Base-by-base conservation (phyloP, 352 stramenopile genomes). In the Globisporangium cylindrosporum region DNA sequence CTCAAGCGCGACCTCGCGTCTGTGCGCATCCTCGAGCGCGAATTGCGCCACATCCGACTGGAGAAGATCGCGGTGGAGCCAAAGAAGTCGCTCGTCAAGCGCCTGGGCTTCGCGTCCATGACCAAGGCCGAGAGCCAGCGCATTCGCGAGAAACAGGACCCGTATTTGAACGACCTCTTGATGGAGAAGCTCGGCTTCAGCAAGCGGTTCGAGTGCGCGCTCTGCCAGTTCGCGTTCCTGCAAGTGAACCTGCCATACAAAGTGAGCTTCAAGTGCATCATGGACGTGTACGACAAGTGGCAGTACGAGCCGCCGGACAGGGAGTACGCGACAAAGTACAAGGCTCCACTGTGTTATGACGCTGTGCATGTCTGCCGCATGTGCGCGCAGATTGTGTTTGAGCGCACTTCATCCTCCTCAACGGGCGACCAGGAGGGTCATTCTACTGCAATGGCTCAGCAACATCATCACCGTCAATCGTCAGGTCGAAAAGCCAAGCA, bases 201-300 rank as follows among this genome's bases (percentile, higher is more conserved):
- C 53, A 84, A 87, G 59, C 83, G 83, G 22, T 63, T 80, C 3
- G 82, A 90, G 9, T 93, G 85, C 54, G 85, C 80, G 34, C 70
- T 93, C 7, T 93, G 85, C 43, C 73, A 85, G 20, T 79, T 86
- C 46, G 43, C 74, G 10, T 89, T 84, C 64, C 58, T 91, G 20
- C 70, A 71, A 46, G 72, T 79, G 51, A 93, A 91, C 38, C 64
- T 93, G 60, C 82, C 85, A 43, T 75, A 89, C 51, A 75, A 76
- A n/a, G 83, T 93, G 64, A 89, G 81, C 49, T 93, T 91, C 72
- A 84, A 86, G 62, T 89, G 85, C 68, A 79, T 93, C 72, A 86
- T 93, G 80, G 85, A 91, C 56, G 75, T 93, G 32, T 80, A 93
- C 48, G 73, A 77, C 6, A 63, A 76, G 58, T 93, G 85, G 85